Conservation (phyloP, 2,329 filamentous ascomycete genomes). For the Clarireedia monteithiana region DNA sequence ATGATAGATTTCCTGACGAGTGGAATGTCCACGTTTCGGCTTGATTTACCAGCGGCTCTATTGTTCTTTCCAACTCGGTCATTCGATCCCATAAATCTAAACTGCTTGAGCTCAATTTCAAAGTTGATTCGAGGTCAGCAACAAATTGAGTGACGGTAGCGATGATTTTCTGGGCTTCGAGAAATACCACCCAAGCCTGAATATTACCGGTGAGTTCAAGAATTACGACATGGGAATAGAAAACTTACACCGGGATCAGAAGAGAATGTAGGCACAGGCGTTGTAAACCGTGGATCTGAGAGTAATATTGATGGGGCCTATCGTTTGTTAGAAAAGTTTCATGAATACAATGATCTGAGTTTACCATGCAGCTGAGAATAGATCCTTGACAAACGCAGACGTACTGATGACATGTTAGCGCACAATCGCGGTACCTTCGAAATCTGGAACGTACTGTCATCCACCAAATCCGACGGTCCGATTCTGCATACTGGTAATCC, state of each 20-base stretch:
- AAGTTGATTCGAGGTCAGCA: slow-evolving; percentile 38
- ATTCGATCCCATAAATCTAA: slow-evolving; percentile 31
- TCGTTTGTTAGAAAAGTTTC: slow-evolving; percentile 9
- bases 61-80: slow-evolving; percentile 20
- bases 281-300: slow-evolving; percentile 38
- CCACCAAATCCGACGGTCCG: slow-evolving; percentile 43
- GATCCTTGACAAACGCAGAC: slow-evolving; percentile 42
- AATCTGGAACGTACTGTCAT: slow-evolving; percentile 36
- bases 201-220: background rate
- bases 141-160: slow-evolving; percentile 40
- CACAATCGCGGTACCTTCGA: background rate
- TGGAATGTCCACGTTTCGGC: slow-evolving; percentile 19
- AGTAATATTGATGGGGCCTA: slow-evolving; percentile 38
- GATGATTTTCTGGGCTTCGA: slow-evolving; percentile 41
- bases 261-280: slow-evolving; percentile 35
- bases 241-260: slow-evolving; percentile 34
- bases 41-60: slow-evolving; percentile 19
- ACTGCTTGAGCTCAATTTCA: slow-evolving; percentile 34
- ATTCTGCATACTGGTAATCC: slow-evolving; percentile 37
- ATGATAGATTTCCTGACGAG: no score
- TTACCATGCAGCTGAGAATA: slow-evolving; percentile 42
- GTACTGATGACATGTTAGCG: slow-evolving; percentile 30
- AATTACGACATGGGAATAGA: background rate
- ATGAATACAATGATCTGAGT: background rate
- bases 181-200: slow-evolving; percentile 34